Evolutionary conservation across 2,329 filamentous ascomycete genomes (phyloP).

Genomic region (Capronia coronata): DNA sequence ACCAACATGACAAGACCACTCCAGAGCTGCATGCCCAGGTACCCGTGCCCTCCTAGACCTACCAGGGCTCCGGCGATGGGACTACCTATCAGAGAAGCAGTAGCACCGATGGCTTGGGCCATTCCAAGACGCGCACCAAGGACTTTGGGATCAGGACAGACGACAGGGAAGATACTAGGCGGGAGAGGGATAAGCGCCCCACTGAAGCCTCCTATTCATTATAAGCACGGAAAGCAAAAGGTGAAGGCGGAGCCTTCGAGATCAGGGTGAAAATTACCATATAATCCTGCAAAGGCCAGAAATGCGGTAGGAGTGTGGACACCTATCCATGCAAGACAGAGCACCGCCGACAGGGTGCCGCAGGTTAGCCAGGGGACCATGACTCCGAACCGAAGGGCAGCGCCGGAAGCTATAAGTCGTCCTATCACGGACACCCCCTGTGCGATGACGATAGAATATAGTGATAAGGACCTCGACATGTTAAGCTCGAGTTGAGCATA

Average conservation of each 20-base stretch:
- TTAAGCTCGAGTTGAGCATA: slow-evolving; percentile 32
- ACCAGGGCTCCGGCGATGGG: slow-evolving; percentile 46
- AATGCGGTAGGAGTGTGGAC: slow-evolving; percentile 45
- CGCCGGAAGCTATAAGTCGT: slow-evolving; percentile 48
- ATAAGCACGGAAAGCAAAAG: not conserved
- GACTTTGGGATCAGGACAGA: slow-evolving; percentile 43
- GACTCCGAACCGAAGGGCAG: slow-evolving; percentile 51
- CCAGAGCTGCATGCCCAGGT: slow-evolving; percentile 43
- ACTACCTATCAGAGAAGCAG: slow-evolving; percentile 44
- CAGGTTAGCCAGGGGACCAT: slow-evolving; percentile 52
- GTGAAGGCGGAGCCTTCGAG: too few species aligned
- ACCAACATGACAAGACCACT: slow-evolving; percentile 37
- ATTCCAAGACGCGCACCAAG: slow-evolving; percentile 46
- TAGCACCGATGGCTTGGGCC: slow-evolving; percentile 44
- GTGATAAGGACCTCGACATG: slow-evolving; percentile 37
- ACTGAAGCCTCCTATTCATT: slow-evolving; percentile 44
- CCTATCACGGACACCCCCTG: slow-evolving; percentile 54
- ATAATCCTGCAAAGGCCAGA: slow-evolving; percentile 54
- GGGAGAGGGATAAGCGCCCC: slow-evolving; percentile 58
- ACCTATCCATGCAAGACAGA: slow-evolving; percentile 50
- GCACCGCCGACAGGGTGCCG: slow-evolving; percentile 34
- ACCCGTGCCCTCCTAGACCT: slow-evolving; percentile 33
- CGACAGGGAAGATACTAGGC: slow-evolving; percentile 50
- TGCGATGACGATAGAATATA: slow-evolving; percentile 56
- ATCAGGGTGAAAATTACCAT: slow-evolving; percentile 41